Base-by-base conservation (phyloP, 192 early-diverging fungal species). In the Lobosporangium transversale region DNA sequence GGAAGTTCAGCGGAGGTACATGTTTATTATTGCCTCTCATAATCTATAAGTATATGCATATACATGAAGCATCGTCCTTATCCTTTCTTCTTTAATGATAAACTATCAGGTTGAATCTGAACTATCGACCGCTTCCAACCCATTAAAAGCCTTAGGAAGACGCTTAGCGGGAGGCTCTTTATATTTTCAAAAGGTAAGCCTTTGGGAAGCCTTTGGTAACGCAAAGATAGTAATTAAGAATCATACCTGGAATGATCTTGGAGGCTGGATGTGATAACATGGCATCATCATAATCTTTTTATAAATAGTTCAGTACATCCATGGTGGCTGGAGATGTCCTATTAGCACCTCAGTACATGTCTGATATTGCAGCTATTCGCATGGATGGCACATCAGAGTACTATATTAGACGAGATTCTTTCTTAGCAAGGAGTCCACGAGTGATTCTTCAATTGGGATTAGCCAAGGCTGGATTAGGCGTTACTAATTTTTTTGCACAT, bases 351-450 rank as follows among this genome's bases (percentile, higher is more conserved):
- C 70, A 73, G 20, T 60, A 73, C 21, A 83, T 89, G 43, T 88
- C 89, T 36, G 92, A 89, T 32, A 87, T 92, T 58, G 83, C 84
- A 2, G 84, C 85, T 0, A 84, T 93, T 44, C 70, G 85, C 17
- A 69, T 92, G 58, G 75, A 83, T 20, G 87, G 86, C 14, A 67
- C 68, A 0, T 73, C 81, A 9, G 87, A 88, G 49, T 87, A 88
- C 53, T 87, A 84, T 78, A 80, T 93, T 43, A 85, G 90, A 48
- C 83, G 85, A 11, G 83, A 83, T 51, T 82, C 90, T 20, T 76
- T 91, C 52, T 60, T 93, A 33, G 91, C 90, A 20, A 80, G 80
- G 53, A 83, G 79, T 33, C 79, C 85, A n/a, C 78, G 84, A 26
- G 87, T 88, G 2, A 78, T 82, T 43, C 58, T 86, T 44, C 78